Conservation (phyloP, 345 rosid species). For the Citrus glauca region DNA sequence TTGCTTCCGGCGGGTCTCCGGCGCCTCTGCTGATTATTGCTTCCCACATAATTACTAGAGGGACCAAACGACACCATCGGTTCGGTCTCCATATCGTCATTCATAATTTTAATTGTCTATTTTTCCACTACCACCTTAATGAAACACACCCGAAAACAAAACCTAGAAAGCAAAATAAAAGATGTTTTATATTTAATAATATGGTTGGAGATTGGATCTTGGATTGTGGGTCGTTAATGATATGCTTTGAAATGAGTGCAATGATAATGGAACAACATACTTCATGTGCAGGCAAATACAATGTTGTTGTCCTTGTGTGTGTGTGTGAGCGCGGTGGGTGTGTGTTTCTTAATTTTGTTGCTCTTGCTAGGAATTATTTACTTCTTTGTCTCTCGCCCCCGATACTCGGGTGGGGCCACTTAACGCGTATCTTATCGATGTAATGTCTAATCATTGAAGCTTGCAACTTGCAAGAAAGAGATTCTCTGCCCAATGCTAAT, state of each 20-base stretch:
- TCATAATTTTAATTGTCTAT: background rate
- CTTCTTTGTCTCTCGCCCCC: too few species aligned
- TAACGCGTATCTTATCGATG: too few species aligned
- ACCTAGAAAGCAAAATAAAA: background rate
- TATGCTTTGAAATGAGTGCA: background rate
- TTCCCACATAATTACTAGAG: background rate
- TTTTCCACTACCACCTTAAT: background rate
- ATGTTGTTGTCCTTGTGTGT: too few species aligned
- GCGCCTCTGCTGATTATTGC: background rate
- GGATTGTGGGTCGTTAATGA: background rate
- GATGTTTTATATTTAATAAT: background rate
- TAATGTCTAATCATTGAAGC: too few species aligned
- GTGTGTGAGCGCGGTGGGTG: accelerated
- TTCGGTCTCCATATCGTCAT: background rate
- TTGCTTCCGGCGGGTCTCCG: background rate
- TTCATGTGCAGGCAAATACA: background rate
- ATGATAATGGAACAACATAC: background rate
- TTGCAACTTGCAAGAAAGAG: too few species aligned
- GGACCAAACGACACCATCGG: background rate
- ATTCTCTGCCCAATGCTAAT: too few species aligned
- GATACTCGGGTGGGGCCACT: too few species aligned
- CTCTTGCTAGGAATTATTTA: too few species aligned
- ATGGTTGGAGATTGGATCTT: background rate
- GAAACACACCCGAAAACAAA: too few species aligned
- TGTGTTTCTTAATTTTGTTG: too few species aligned